Conservation (phyloP, 176 grass and related monocot species). For the Phoenix roebelenii region DNA sequence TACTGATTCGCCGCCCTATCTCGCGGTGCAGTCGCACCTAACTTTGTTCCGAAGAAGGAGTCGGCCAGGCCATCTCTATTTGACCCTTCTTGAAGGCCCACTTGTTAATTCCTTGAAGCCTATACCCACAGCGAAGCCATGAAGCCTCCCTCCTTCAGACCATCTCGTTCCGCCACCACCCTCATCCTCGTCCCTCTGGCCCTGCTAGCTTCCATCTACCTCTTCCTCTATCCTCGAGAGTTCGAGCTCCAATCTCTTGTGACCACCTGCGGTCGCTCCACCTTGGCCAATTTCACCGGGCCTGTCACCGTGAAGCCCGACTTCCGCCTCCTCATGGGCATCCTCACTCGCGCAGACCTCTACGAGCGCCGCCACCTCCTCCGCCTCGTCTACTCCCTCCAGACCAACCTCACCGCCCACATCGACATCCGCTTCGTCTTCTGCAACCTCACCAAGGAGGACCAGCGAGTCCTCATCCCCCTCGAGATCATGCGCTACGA, state of each 20-base stretch:
- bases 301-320: background rate
- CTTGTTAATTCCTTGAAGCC: too few relatives aligned
- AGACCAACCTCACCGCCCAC: conserved; percentile 1
- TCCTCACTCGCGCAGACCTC: background rate
- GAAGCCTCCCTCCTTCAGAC: background rate
- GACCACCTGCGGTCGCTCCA: background rate
- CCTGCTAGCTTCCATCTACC: background rate
- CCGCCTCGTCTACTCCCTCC: conserved; percentile 69
- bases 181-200: background rate
- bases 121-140: too few relatives aligned
- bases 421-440: conserved; percentile 57
- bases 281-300: too few relatives aligned
- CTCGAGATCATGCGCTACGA: conserved; percentile 14
- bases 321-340: background rate
- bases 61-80: too few relatives aligned
- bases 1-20: too few relatives aligned
- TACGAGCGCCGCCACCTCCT: conserved; percentile 26
- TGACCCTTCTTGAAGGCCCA: too few relatives aligned
- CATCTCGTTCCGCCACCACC: background rate
- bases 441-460: conserved; percentile 29
- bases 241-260: background rate
- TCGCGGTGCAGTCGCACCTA: too few relatives aligned
- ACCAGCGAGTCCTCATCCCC: conserved; percentile 20
- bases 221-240: background rate
- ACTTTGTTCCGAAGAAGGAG: too few relatives aligned